Evolutionary conservation across 371 early-diverging fungal genomes (phyloP).

Genomic region (Apophysomyces trapeziformis): DNA sequence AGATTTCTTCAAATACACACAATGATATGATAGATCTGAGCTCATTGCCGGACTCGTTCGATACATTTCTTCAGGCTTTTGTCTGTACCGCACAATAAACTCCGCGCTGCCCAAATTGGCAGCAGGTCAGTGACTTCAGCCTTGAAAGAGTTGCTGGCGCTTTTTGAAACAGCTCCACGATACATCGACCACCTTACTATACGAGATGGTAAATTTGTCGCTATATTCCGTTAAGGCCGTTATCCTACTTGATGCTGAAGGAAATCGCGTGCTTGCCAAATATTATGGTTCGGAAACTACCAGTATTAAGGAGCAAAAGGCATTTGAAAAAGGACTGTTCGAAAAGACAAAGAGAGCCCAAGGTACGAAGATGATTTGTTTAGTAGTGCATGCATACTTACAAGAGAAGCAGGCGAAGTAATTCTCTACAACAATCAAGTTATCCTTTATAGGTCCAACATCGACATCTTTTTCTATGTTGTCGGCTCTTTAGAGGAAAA

Average conservation of each 20-base stretch:
- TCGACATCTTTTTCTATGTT: conserved; percentile 90
- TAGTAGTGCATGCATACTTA: neutral
- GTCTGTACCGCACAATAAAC: neutral
- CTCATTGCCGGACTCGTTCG: neutral
- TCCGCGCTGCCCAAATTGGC: neutral
- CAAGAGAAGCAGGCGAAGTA: conserved; percentile 68
- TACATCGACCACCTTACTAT: neutral
- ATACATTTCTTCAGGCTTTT: neutral
- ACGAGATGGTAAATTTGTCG: conserved; percentile 75
- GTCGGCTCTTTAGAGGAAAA: conserved; percentile 94
- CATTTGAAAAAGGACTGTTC: conserved; percentile 91
- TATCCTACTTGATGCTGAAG: conserved; percentile 90
- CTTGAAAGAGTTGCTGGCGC: neutral
- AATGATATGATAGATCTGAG: neutral
- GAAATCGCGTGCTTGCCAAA: conserved; percentile 91
- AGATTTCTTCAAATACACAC: neutral
- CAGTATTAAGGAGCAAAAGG: conserved; percentile 85
- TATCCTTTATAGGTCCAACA: conserved; percentile 82
- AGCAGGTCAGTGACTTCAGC: neutral
- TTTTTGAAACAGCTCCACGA: neutral
- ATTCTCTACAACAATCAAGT: conserved; percentile 91
- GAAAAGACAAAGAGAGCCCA: conserved; percentile 84
- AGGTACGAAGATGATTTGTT: conserved; percentile 34
- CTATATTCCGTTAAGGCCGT: conserved; percentile 88
- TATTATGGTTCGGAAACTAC: conserved; percentile 74